These are phyloP conservation scores for Dinochytrium kinnereticum DNA, from an alignment of 371 early-diverging fungal genomes.

Conservation along the genomic window DNA sequence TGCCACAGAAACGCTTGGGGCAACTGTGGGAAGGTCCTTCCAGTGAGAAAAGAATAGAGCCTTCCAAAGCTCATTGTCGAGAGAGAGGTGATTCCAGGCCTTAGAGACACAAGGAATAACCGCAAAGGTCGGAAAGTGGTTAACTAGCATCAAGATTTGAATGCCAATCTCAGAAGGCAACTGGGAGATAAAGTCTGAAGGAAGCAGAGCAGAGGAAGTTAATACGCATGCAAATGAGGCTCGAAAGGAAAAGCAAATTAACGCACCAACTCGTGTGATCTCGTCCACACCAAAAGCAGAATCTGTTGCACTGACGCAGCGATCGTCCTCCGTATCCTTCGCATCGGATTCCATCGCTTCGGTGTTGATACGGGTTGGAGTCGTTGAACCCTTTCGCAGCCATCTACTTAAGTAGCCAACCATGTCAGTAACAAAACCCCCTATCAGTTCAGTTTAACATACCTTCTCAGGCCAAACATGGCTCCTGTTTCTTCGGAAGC, in stretches of 20 bases:
- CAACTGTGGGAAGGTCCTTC: not conserved
- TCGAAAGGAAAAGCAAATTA: not conserved
- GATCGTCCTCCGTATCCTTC: slow-evolving; percentile 20
- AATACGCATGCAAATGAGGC: too few relatives aligned
- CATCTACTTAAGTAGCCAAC: not conserved
- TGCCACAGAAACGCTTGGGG: not conserved
- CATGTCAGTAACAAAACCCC: not conserved
- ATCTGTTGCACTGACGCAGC: slow-evolving; percentile 50
- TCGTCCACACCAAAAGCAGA: slow-evolving; percentile 55
- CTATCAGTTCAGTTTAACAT: not conserved
- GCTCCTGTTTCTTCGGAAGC: not conserved
- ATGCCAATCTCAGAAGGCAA: slow-evolving; percentile 69
- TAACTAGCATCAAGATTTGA: slow-evolving; percentile 65
- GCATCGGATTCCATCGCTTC: not conserved
- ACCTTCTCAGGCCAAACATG: slow-evolving; percentile 5
- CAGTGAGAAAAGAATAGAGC: slow-evolving; percentile 59
- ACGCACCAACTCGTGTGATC: slow-evolving; percentile 35
- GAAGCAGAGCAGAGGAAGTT: not conserved
- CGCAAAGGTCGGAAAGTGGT: slow-evolving; percentile 51
- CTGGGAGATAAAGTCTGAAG: slow-evolving; percentile 42
- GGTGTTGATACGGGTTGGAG: not conserved
- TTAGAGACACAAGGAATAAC: slow-evolving; percentile 61
- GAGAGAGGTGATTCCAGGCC: slow-evolving; percentile 63
- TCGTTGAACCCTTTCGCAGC: not conserved
- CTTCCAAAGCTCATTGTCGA: slow-evolving; percentile 74